Conservation (phyloP, 768 basidiomycete genomes). For the Roridomyces roridus region DNA sequence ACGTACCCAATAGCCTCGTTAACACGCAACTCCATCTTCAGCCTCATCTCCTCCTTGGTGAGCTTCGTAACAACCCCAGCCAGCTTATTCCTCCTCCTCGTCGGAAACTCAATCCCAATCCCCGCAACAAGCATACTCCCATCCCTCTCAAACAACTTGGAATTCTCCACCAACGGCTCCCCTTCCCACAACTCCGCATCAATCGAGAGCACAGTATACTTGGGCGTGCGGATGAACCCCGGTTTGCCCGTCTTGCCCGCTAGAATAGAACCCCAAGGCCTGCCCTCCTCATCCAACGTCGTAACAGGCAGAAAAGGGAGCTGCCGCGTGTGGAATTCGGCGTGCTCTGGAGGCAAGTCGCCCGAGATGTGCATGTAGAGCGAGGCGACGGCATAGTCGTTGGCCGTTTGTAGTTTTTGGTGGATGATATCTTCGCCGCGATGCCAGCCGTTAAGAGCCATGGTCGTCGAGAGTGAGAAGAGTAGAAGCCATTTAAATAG, state of each 20-base stretch:
- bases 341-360: constrained; percentile 57
- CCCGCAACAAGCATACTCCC: constrained; percentile 53
- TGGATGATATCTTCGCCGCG: constrained; percentile 59
- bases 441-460: constrained; percentile 53
- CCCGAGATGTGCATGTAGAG: constrained; percentile 48
- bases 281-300: constrained; percentile 53
- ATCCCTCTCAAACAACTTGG: constrained; percentile 25
- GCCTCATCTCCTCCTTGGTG: constrained; percentile 30
- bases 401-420: constrained; percentile 48
- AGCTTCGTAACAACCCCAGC: constrained; percentile 51
- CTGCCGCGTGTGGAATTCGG: constrained; percentile 51
- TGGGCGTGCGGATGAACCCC: constrained; percentile 50
- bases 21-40: constrained; percentile 50
- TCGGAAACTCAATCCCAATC: constrained; percentile 63
- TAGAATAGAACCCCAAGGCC: constrained; percentile 68
- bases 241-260: constrained; percentile 48
- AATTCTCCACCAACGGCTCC: constrained; percentile 56
- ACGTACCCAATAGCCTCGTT: constrained; percentile 65
- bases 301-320: constrained; percentile 63
- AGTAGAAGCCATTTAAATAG: not conserved
- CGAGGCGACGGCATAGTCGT: constrained; percentile 36
- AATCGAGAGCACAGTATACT: constrained; percentile 44
- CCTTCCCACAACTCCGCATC: constrained; percentile 55
- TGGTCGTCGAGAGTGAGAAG: not conserved
- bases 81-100: constrained; percentile 67